Evolutionary conservation across 192 early-diverging fungal genomes (phyloP), one percentile per base, ranked within the genome.

Genomic region (Cetraspora pellucida): DNA sequence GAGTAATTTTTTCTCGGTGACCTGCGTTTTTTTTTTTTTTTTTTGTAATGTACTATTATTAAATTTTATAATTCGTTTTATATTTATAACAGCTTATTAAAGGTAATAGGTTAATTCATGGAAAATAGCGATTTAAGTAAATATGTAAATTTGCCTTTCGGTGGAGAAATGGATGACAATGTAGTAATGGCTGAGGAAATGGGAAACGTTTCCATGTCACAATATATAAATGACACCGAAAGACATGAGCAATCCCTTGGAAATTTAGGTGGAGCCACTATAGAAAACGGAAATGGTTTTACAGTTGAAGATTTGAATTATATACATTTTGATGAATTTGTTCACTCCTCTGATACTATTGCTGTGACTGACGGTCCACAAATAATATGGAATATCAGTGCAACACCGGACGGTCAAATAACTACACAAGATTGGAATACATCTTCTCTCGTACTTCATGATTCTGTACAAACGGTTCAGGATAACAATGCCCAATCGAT

Each of bases 131-230:
- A 63, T 28, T 30, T 30, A 30, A 63, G 28, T 30, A 63, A 30
- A 28, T 63, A 63, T 63, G 60, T 63, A 63, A 63, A 63, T 63
- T 30, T 63, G 13, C 60, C 60, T 30, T 63, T 63, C 28, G 25
- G 28, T 27, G 60, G 60, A 30, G 60, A 63, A 63, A 63, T 31
- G 23, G 60, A 63, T 63, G 60, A 63, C 28, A 27, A 27, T 63
- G 28, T 63, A 30, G 28, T 63, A 17, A 63, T 30, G 23, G 14
- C 60, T 14, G 28, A 63, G 25, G 60, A 63, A 63, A 63, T 63
- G 28, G 60, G 28, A 17, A 30, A 16, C 17, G 28, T 63, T 30
- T 63, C 59, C 10, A 61, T 61, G 27, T 28, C 60, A 30, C 60
- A 63, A 30, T 63, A 63, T 63, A 63, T 63, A 63, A 63, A 63